Conservation (phyloP, 805 yeast genomes). For the Cyberlindnera amylophila region DNA sequence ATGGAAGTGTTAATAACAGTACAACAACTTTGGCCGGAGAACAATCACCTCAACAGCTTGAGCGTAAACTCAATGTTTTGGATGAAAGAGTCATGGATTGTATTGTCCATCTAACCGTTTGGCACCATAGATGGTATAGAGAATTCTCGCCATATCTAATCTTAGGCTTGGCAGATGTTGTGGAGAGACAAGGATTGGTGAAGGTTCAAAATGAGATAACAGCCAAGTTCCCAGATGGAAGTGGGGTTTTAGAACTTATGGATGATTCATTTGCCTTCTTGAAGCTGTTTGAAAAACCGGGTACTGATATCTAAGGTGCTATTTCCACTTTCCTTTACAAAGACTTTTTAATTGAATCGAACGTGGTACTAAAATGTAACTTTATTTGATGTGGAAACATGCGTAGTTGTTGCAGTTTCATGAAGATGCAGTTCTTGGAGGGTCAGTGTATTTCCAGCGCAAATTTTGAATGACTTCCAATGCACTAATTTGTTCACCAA, state of each 20-base stretch:
- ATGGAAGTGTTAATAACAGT: slow-evolving; percentile 18
- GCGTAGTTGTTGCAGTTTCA: too few relatives aligned
- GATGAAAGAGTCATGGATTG: slow-evolving; percentile 51
- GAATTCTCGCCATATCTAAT: slow-evolving; percentile 76
- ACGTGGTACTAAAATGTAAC: neutral
- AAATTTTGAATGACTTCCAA: slow-evolving; percentile 56
- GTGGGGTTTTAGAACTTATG: slow-evolving; percentile 57
- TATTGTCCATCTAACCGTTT: slow-evolving; percentile 78
- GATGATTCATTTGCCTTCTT: slow-evolving; percentile 47
- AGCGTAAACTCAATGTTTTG: slow-evolving; percentile 37
- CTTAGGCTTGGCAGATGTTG: slow-evolving; percentile 53
- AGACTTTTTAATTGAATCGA: neutral
- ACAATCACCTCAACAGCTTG: slow-evolving; percentile 26
- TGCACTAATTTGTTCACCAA: slow-evolving; percentile 91
- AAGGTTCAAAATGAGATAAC: slow-evolving; percentile 71
- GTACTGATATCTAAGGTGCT: slow-evolving; percentile 6
- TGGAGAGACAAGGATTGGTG: slow-evolving; percentile 72
- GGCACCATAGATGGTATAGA: slow-evolving; percentile 97
- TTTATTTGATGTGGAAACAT: too few relatives aligned
- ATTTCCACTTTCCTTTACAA: neutral
- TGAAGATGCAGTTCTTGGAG: slow-evolving; percentile 49
- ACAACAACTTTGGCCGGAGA: slow-evolving; percentile 7
- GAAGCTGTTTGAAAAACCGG: slow-evolving; percentile 18
- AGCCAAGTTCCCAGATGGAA: slow-evolving; percentile 55
- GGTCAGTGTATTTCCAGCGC: slow-evolving; percentile 33